These are phyloP conservation scores for Yarrowia porcina DNA, from an alignment of 805 yeast species.

Conservation along the genomic window DNA sequence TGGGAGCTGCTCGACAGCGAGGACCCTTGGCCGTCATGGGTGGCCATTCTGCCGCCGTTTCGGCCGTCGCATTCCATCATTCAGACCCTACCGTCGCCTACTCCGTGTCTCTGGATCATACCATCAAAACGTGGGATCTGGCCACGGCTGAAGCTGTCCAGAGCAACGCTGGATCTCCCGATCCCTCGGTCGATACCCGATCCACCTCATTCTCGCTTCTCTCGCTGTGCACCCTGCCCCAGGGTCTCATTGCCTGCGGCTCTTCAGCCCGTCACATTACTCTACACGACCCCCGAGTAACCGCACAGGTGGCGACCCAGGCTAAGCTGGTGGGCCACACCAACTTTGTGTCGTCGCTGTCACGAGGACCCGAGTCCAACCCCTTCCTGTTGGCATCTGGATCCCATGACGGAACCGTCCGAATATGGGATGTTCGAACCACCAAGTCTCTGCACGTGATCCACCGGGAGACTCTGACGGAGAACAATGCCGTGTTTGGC, in stretches of 20 bases:
- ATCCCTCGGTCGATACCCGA: conserved; percentile 58
- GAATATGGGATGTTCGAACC: conserved; percentile 76
- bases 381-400: conserved; percentile 83
- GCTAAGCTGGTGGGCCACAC: conserved; percentile 82
- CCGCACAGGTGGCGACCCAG: conserved; percentile 50
- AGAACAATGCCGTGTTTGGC: conserved; percentile 68
- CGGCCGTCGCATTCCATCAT: conserved; percentile 71
- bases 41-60: conserved; percentile 84
- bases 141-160: conserved; percentile 72
- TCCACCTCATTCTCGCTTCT: conserved; percentile 81
- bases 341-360: conserved; percentile 80
- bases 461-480: conserved; percentile 57
- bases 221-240: conserved; percentile 63
- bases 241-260: conserved; percentile 77
- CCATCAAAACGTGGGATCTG: conserved; percentile 94
- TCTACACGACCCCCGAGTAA: conserved; percentile 83
- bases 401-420: conserved; percentile 94
- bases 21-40: conserved; percentile 76
- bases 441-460: conserved; percentile 77
- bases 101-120: conserved; percentile 93
- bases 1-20: conserved; percentile 67
- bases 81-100: conserved; percentile 79
- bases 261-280: conserved; percentile 97
- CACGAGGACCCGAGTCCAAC: conserved; percentile 64
- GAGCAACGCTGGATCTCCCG: conserved; percentile 20